These are phyloP conservation scores for Saccharomycopsis oosterbeekiorum DNA, from an alignment of 805 yeast genomes.

Conservation along the genomic window DNA sequence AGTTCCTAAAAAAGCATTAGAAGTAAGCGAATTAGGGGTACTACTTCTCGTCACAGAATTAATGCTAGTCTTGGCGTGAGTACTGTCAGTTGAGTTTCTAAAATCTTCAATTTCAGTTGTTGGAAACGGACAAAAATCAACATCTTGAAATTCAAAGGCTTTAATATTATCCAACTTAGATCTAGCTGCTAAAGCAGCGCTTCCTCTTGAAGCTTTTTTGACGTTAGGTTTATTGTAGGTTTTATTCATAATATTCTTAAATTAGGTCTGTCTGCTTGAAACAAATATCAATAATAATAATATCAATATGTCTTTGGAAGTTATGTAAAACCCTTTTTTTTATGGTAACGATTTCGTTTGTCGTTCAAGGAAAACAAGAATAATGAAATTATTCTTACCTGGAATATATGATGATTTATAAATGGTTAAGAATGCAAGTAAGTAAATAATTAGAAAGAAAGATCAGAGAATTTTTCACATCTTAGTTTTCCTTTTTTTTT, in stretches of 20 bases:
- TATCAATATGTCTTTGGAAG: too few species aligned
- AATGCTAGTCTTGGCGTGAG: neutral
- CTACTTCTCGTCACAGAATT: constrained; percentile 1
- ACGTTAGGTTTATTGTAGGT: neutral
- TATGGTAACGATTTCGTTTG: too few species aligned
- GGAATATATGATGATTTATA: neutral
- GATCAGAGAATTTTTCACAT: neutral
- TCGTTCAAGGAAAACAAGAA: neutral
- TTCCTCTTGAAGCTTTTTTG: neutral
- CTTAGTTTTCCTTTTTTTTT: neutral
- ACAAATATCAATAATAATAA: too few species aligned
- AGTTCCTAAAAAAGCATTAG: constrained; percentile 9
- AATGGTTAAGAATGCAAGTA: too few species aligned
- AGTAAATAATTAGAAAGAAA: neutral
- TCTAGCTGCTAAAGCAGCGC: constrained; percentile 26
- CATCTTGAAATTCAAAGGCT: constrained; percentile 64
- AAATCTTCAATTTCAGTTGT: neutral
- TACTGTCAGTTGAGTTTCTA: neutral
- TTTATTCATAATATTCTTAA: neutral
- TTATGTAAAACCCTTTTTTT: too few species aligned
- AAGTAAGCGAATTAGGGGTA: constrained; percentile 10
- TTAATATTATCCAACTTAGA: constrained; percentile 51
- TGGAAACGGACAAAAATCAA: constrained; percentile 54
- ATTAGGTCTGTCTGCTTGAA: neutral
- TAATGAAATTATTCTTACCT: neutral